A percentile compares a stretch with the other conserved stretches of the same genome.
These are phyloP conservation scores for Tricholoma hemisulphureum DNA, from an alignment of 768 basidiomycete species.

Conservation along the genomic window DNA sequence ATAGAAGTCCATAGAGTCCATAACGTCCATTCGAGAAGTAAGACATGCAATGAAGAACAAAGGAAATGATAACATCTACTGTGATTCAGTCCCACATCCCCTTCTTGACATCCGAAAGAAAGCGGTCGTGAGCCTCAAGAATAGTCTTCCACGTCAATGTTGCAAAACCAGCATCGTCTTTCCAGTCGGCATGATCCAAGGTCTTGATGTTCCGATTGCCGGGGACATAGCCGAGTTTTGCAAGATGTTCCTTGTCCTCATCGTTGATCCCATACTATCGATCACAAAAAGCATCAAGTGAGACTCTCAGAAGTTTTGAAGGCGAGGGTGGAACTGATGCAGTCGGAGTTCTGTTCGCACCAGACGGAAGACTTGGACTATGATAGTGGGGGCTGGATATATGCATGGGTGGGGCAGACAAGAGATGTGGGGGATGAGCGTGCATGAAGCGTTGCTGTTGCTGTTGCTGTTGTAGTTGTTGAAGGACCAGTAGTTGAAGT, in stretches of 20 bases:
- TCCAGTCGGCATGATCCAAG: background rate
- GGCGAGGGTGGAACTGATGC: background rate
- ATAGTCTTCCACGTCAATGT: no score
- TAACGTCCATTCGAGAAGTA: background rate
- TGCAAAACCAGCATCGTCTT: background rate
- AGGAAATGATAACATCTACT: background rate
- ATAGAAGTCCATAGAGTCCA: no score
- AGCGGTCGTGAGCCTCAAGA: background rate
- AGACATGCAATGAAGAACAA: background rate
- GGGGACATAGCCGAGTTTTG: background rate
- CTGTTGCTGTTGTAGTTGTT: constrained; percentile 1
- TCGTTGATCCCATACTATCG: background rate
- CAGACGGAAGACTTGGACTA: background rate
- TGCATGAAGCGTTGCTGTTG: background rate
- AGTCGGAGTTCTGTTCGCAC: background rate
- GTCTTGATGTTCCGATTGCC: background rate
- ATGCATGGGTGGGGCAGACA: background rate
- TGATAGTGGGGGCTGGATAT: background rate
- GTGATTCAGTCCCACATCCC: background rate
- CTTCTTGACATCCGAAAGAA: background rate
- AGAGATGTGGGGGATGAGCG: background rate
- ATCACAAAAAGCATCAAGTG: background rate
- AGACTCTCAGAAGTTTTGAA: background rate
- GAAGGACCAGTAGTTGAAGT: background rate
- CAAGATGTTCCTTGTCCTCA: background rate